Evolutionary conservation across 768 basidiomycete genomes (phyloP).

Genomic region (Chalciporus sphaerocephalus): DNA sequence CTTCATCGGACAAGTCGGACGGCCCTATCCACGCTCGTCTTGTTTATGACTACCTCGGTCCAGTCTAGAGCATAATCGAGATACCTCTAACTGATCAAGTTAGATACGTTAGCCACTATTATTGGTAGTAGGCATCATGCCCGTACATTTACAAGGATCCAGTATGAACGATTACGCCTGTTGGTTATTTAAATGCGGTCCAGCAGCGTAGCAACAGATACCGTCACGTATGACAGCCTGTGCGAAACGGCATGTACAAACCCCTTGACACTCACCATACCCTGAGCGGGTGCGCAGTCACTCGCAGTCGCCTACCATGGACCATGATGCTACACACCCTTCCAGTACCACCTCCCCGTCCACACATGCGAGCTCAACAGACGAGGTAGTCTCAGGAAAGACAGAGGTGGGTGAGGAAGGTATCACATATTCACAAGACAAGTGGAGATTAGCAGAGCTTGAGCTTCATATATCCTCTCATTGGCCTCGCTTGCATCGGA

Average conservation of each 20-base stretch:
- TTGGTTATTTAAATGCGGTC: no score
- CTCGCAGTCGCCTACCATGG: constrained; percentile 10
- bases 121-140: no score
- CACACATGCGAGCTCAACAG: constrained; percentile 7
- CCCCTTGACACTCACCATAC: no score
- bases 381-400: constrained; percentile 3
- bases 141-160: no score
- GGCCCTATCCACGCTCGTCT: constrained; percentile 46
- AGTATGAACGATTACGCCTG: no score
- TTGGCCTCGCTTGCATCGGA: constrained; percentile 20
- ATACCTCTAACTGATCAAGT: no score
- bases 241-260: no score
- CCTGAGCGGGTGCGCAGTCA: background rate
- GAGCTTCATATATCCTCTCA: constrained; percentile 3
- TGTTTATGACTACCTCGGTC: constrained; percentile 55
- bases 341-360: constrained; percentile 13
- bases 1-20: constrained; percentile 53
- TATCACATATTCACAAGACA: background rate
- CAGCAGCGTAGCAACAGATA: no score
- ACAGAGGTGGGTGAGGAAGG: constrained; percentile 3
- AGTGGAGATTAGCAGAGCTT: constrained; percentile 6
- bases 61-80: constrained; percentile 6
- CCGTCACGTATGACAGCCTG: no score
- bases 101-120: no score
- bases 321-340: background rate